Base-by-base conservation (phyloP, 1,139 yeast species). In the Chernovozyma aurita region DNA sequence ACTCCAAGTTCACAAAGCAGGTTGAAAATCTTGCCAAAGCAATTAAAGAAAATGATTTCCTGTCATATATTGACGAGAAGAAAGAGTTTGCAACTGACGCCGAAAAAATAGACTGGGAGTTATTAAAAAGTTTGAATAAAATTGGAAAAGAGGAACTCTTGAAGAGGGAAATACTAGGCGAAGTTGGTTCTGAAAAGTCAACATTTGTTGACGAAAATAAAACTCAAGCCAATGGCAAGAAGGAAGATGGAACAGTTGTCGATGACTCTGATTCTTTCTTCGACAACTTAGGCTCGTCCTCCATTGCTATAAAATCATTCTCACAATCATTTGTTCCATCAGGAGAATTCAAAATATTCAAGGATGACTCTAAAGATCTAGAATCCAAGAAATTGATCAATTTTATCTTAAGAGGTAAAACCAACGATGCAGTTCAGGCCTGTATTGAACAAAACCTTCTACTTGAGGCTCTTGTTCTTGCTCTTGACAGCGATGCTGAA, bases 401-500 rank as follows among this genome's bases (percentile, higher is more conserved):
- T 42, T 72, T 81, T 17, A 59, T 88, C 30, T 67, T 90, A 43
- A 56, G 61, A 14, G 90, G 90, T 41, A 73, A 86, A 40, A 63
- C 76, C 39, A 77, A 75, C 20, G 69, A 71, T 20, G 97, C 97
- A 0, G 81, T 87, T 6, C 71, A 78, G 26, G 54, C 72, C 30
- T 80, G 94, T 44, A 65, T 94, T 42, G 71, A 77, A 35, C 74
- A 76, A 33, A 83, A 76, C 38, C 73, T 76, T 40, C 63, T 87
- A 28, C 61, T 76, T 17, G 97, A 92, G 55, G 97, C 97, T 3
- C 73, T 90, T 46, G 67, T 90, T 30, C 71, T 94, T 42, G 86
- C 97, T 0, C 63, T 85, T 49, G 83, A 81, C 50, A 85, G 84
- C 3, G 59, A 80, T n/a, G 77, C 73, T 16, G 70, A 66, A 6